Conservation (phyloP, 441 rosid genomes). For the Arabidopsis lyrata region DNA sequence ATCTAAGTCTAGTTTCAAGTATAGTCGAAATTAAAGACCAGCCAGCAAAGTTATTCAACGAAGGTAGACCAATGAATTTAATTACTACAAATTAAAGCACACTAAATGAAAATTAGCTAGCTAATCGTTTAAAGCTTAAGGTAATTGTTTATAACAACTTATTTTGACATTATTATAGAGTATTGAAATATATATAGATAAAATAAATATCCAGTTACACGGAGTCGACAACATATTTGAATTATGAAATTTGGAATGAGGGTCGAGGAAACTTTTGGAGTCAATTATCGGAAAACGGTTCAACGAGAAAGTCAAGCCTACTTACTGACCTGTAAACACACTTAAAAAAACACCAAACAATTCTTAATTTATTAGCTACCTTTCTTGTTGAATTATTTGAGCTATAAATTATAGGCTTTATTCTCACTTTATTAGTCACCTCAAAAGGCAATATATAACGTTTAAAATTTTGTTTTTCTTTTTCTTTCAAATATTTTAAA, state of each 20-base stretch:
- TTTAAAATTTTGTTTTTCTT: not conserved
- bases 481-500: not conserved
- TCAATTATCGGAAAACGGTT: slow-evolving; percentile 32
- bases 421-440: slow-evolving; percentile 27
- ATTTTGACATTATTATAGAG: not conserved
- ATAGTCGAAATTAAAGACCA: not conserved
- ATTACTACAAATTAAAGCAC: slow-evolving; percentile 1
- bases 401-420: slow-evolving; percentile 31
- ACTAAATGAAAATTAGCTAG: not conserved
- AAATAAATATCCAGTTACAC: not conserved
- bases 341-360: not conserved
- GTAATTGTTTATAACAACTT: slow-evolving; percentile 16
- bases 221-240: slow-evolving; percentile 27
- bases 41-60: not conserved
- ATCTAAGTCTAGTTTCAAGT: not conserved
- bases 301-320: slow-evolving; percentile 45
- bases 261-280: slow-evolving; percentile 34
- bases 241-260: slow-evolving; percentile 20
- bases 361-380: slow-evolving; percentile 27
- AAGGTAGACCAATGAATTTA: slow-evolving; percentile 12
- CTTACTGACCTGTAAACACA: slow-evolving; percentile 24
- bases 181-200: not conserved
- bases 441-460: slow-evolving; percentile 19
- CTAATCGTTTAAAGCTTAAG: slow-evolving; percentile 6
- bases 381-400: slow-evolving; percentile 42